A percentile compares a stretch with the other conserved stretches of the same genome.
phyloP scores from a whole-genome alignment of 441 rosid species.

The Bocquillonia castaneifolia region DNA sequence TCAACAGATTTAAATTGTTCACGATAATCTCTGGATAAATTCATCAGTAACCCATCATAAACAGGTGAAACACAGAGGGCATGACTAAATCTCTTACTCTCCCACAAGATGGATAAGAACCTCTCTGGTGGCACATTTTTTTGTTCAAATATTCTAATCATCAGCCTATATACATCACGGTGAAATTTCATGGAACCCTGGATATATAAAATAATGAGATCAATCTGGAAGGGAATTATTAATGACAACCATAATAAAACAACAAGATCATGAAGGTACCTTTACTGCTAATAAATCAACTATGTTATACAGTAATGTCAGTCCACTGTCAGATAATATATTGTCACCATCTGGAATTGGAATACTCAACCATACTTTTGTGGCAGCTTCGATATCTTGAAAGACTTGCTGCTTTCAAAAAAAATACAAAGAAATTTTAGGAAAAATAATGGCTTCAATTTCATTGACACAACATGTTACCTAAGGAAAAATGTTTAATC shows the following conservation, averaged over 20 bases:
- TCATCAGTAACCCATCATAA: slow-evolving; percentile 46
- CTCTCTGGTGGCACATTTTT: slow-evolving; percentile 49
- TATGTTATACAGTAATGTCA: slow-evolving; percentile 53
- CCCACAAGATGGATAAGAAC: slow-evolving; percentile 69
- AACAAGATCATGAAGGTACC: slow-evolving; percentile 38
- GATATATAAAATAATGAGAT: slow-evolving; percentile 14
- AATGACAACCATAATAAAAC: slow-evolving; percentile 17
- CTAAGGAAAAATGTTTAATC: slow-evolving; percentile 1
- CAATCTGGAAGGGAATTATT: not conserved
- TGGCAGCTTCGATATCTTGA: slow-evolving; percentile 56
- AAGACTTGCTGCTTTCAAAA: slow-evolving; percentile 44
- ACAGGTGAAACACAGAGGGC: slow-evolving; percentile 78
- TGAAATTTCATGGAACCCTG: slow-evolving; percentile 65
- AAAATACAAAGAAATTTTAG: slow-evolving; percentile 22
- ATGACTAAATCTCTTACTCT: slow-evolving; percentile 77
- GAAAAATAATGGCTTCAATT: slow-evolving; percentile 11
- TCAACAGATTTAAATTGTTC: slow-evolving; percentile 44
- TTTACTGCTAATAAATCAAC: slow-evolving; percentile 68
- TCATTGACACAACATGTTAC: slow-evolving; percentile 2
- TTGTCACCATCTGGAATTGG: slow-evolving; percentile 33
- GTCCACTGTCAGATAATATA: slow-evolving; percentile 36
- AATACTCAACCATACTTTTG: slow-evolving; percentile 52
- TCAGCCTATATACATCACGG: slow-evolving; percentile 47
- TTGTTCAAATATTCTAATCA: slow-evolving; percentile 46
- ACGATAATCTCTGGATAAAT: slow-evolving; percentile 46